Evolutionary conservation across 1,284 basidiomycete genomes (phyloP).

Genomic region (Boletellus deceptivus): DNA sequence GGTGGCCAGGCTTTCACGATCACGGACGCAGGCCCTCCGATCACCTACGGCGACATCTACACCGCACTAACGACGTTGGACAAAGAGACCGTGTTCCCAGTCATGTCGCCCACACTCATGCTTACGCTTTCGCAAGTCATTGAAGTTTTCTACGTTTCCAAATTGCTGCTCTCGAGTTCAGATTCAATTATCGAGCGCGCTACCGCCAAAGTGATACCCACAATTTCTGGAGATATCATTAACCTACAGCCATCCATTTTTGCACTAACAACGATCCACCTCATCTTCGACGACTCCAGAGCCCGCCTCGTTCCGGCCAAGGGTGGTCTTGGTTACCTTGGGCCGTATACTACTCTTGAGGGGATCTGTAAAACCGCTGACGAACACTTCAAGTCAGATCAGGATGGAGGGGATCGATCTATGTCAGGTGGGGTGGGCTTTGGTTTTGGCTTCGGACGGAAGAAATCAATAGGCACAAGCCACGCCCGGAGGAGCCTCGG

Average conservation of each 20-base stretch:
- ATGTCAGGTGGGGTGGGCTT: slow-evolving; percentile 32
- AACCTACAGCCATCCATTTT: slow-evolving; percentile 71
- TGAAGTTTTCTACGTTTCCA: slow-evolving; percentile 52
- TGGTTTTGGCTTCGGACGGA: slow-evolving; percentile 22
- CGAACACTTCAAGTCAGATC: slow-evolving; percentile 45
- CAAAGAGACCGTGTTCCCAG: slow-evolving; percentile 51
- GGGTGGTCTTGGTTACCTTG: slow-evolving; percentile 66
- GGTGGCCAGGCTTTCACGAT: slow-evolving; percentile 67
- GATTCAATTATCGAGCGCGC: slow-evolving; percentile 30
- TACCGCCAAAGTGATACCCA: slow-evolving; percentile 45
- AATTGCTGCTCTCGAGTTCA: slow-evolving; percentile 37
- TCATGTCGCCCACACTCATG: slow-evolving; percentile 55
- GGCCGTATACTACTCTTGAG: slow-evolving; percentile 56
- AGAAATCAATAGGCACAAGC: background rate
- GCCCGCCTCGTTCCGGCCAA: slow-evolving; percentile 55
- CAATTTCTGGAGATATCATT: slow-evolving; percentile 51
- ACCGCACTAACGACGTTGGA: slow-evolving; percentile 46
- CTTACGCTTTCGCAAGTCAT: slow-evolving; percentile 52
- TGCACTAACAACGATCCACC: slow-evolving; percentile 57
- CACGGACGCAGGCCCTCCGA: slow-evolving; percentile 59
- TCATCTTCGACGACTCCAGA: slow-evolving; percentile 69
- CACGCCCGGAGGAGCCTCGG: slow-evolving; percentile 11
- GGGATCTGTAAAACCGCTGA: slow-evolving; percentile 53
- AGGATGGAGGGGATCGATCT: slow-evolving; percentile 34
- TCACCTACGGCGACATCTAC: slow-evolving; percentile 62